Evolutionary conservation across 768 basidiomycete species (phyloP).

Genomic region (Kwoniella heveanensis): DNA sequence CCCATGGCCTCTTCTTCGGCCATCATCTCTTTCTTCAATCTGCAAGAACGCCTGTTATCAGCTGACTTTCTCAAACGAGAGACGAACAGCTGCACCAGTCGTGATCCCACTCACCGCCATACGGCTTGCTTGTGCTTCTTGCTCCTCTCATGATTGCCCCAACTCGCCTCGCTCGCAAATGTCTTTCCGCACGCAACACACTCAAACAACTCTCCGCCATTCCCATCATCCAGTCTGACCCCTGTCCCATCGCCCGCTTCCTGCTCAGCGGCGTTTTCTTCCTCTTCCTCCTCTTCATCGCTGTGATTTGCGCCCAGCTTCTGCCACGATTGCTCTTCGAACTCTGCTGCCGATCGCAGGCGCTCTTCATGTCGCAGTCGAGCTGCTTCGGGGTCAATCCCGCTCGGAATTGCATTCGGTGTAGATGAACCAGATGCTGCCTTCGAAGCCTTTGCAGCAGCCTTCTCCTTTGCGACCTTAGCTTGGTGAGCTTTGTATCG

Average conservation of each 20-base stretch:
- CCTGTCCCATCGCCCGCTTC: constrained; percentile 40
- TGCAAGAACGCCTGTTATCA: constrained; percentile 16
- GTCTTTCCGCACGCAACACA: constrained; percentile 91
- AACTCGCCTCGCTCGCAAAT: constrained; percentile 88
- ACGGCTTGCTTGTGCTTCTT: constrained; percentile 90
- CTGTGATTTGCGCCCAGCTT: constrained; percentile 56
- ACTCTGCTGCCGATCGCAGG: constrained; percentile 58
- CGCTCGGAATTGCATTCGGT: constrained; percentile 6
- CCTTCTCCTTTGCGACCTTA: constrained; percentile 33
- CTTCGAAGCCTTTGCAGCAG: constrained; percentile 54
- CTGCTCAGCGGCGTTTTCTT: constrained; percentile 43
- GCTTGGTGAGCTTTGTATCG: constrained; percentile 62
- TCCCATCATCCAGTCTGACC: constrained; percentile 28
- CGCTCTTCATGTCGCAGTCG: constrained; percentile 51
- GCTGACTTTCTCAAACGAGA: not conserved
- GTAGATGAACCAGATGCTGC: constrained; percentile 42
- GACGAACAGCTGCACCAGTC: not conserved
- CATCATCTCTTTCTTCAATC: constrained; percentile 75
- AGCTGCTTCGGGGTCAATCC: constrained; percentile 50
- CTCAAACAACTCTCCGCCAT: constrained; percentile 59
- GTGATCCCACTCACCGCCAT: constrained; percentile 64
- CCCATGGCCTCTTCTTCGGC: constrained; percentile 24
- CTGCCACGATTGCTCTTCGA: constrained; percentile 90
- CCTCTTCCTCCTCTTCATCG: constrained; percentile 37
- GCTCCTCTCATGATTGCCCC: constrained; percentile 94